Conservation (phyloP, 257 asterid genomes). For the Vinca minor region DNA sequence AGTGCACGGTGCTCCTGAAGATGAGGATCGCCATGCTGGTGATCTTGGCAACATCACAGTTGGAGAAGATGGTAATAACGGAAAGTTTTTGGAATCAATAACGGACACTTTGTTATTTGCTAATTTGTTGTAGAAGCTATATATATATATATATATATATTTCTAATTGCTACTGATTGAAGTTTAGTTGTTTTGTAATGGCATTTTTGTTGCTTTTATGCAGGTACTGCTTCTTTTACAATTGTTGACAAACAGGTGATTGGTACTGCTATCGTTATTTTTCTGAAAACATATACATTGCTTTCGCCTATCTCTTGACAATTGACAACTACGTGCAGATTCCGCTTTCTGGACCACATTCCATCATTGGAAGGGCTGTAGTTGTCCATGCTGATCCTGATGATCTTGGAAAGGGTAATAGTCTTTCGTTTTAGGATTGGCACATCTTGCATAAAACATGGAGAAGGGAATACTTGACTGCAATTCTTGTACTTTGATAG, state of each 20-base stretch:
- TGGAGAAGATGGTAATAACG: slow-evolving; percentile 65
- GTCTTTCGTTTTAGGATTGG: not conserved
- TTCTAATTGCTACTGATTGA: not conserved
- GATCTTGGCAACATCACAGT: slow-evolving; percentile 90
- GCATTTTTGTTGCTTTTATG: slow-evolving; percentile 5
- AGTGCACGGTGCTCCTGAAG: slow-evolving; percentile 88
- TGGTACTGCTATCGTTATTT: slow-evolving; percentile 3
- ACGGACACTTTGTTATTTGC: not conserved
- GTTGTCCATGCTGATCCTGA: slow-evolving; percentile 97
- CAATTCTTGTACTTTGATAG: no score
- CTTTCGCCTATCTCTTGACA: slow-evolving; percentile 2
- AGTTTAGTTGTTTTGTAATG: slow-evolving; percentile 1
- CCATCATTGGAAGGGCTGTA: slow-evolving; percentile 96
- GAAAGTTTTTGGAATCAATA: no score
- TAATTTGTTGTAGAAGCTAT: no score
- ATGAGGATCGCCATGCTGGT: slow-evolving; percentile 95
- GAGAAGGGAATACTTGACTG: not conserved
- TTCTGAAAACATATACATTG: not conserved
- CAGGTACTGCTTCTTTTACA: slow-evolving; percentile 66
- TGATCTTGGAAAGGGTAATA: slow-evolving; percentile 89
- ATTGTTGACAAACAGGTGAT: slow-evolving; percentile 67
- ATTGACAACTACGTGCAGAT: slow-evolving; percentile 34
- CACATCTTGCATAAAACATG: not conserved
- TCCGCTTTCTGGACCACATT: slow-evolving; percentile 71
- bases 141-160: no score